Conservation (phyloP, 768 basidiomycete genomes). For the Floccularia luteovirens region DNA sequence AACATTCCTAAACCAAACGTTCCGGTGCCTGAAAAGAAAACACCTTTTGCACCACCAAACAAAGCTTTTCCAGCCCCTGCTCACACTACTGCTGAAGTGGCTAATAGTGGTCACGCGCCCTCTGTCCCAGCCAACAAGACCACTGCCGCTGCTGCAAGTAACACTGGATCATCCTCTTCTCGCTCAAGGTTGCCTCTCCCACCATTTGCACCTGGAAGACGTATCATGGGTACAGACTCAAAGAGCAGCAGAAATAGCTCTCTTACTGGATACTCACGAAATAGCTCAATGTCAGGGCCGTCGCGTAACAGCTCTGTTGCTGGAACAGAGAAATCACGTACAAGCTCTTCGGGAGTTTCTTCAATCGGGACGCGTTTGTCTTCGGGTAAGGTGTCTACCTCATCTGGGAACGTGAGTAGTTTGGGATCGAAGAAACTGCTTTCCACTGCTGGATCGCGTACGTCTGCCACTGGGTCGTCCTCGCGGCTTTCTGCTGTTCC, state of each 20-base stretch:
- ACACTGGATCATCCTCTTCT: slow-evolving; percentile 11
- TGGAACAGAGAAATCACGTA: slow-evolving; percentile 13
- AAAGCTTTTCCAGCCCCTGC: slow-evolving; percentile 7
- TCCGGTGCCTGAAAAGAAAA: slow-evolving; percentile 6
- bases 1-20: slow-evolving; percentile 16
- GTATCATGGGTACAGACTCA: slow-evolving; percentile 8
- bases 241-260: slow-evolving; percentile 6
- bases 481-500: slow-evolving; percentile 19
- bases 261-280: slow-evolving; percentile 8
- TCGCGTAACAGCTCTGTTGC: slow-evolving; percentile 9
- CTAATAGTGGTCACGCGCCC: slow-evolving; percentile 8
- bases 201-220: slow-evolving; percentile 10
- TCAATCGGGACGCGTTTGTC: slow-evolving; percentile 35
- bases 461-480: slow-evolving; percentile 21
- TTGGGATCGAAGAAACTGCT: slow-evolving; percentile 23
- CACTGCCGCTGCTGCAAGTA: slow-evolving; percentile 5
- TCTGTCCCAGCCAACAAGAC: slow-evolving; percentile 11
- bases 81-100: slow-evolving; percentile 13
- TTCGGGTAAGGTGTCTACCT: slow-evolving; percentile 11
- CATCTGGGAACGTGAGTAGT: slow-evolving; percentile 18
- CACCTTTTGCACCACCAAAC: slow-evolving; percentile 8
- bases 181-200: slow-evolving; percentile 21
- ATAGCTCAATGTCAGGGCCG: slow-evolving; percentile 10
- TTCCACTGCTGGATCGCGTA: slow-evolving; percentile 10
- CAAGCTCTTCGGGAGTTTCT: slow-evolving; percentile 20